Evolutionary conservation across 495 filamentous ascomycete genomes (phyloP).

Genomic region (Penicillium canescens): DNA sequence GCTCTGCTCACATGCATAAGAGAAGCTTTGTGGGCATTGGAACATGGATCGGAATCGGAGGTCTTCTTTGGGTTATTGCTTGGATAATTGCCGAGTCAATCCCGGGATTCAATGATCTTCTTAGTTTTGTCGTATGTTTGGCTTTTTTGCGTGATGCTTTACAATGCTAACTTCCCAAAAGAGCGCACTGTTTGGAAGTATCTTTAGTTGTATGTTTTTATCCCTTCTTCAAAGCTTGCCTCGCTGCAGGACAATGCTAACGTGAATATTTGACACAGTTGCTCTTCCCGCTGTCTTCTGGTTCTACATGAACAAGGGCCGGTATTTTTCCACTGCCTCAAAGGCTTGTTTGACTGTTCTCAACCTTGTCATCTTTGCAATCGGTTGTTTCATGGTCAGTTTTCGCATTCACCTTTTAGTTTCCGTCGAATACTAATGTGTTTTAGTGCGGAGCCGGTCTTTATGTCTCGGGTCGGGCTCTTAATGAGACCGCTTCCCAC

Average conservation of each 20-base stretch:
- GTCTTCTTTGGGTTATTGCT: slow-evolving; percentile 56
- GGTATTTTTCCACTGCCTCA: slow-evolving; percentile 35
- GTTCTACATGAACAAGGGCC: slow-evolving; percentile 52
- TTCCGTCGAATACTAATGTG: slow-evolving; percentile 1
- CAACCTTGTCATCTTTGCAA: slow-evolving; percentile 52
- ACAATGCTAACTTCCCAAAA: slow-evolving; percentile 10
- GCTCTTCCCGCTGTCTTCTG: slow-evolving; percentile 38
- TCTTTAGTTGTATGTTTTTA: slow-evolving; percentile 34
- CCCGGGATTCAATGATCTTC: slow-evolving; percentile 65
- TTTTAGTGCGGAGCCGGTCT: slow-evolving; percentile 37
- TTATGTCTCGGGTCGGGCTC: slow-evolving; percentile 33
- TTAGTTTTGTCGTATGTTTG: slow-evolving; percentile 37
- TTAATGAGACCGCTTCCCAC: slow-evolving; percentile 30
- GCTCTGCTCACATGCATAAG: slow-evolving; percentile 56
- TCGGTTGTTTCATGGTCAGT: slow-evolving; percentile 40
- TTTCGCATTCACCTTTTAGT: not conserved
- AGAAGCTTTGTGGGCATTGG: slow-evolving; percentile 45
- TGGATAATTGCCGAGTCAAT: slow-evolving; percentile 71
- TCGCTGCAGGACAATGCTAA: too few species aligned
- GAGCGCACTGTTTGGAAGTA: slow-evolving; percentile 33
- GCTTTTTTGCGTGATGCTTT: not conserved
- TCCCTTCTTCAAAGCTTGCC: too few species aligned
- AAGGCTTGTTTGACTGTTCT: slow-evolving; percentile 46
- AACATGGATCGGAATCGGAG: slow-evolving; percentile 57
- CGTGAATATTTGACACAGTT: slow-evolving; percentile 16